Percentiles rank a stretch among this genome's conserved stretches.
Evolutionary conservation across 2,329 filamentous ascomycete species (phyloP).

Genomic region (Lasiodiplodia hormozganensis): DNA sequence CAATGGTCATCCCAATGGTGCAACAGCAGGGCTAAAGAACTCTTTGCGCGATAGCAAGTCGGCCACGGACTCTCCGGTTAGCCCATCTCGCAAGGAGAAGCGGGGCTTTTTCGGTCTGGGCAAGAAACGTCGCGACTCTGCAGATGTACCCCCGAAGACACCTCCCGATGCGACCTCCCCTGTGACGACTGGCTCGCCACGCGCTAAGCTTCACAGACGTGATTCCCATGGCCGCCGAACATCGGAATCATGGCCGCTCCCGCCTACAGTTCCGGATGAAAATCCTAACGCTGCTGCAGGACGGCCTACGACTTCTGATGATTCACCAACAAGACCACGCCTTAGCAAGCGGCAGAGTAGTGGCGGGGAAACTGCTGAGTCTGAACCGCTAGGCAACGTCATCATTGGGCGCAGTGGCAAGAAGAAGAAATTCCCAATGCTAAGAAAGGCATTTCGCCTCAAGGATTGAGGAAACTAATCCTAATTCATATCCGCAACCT

Average conservation of each 20-base stretch:
- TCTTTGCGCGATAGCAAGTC: constrained; percentile 49
- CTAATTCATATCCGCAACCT: constrained; percentile 1
- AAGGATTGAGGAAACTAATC: constrained; percentile 52
- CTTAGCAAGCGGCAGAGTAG: constrained; percentile 35
- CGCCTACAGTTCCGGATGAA: constrained; percentile 37
- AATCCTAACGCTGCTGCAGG: background rate
- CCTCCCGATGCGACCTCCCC: constrained; percentile 31
- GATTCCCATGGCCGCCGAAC: constrained; percentile 34
- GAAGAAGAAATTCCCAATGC: constrained; percentile 71
- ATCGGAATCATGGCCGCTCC: constrained; percentile 57
- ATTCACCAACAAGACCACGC: constrained; percentile 31
- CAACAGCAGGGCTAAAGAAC: constrained; percentile 40
- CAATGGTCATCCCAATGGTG: constrained; percentile 34
- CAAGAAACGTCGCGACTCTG: constrained; percentile 60
- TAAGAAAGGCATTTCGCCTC: constrained; percentile 71
- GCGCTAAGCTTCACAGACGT: constrained; percentile 55
- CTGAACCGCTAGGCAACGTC: constrained; percentile 29
- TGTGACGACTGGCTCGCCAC: constrained; percentile 37
- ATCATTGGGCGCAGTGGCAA: constrained; percentile 48
- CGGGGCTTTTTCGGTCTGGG: constrained; percentile 61
- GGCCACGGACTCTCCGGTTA: constrained; percentile 41
- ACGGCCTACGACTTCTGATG: constrained; percentile 43
- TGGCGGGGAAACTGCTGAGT: background rate
- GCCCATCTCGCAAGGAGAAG: constrained; percentile 45
- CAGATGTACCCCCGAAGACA: background rate